phyloP scores from a whole-genome alignment of 1,284 basidiomycete species.

The Pseudomicrostroma phylloplanum region DNA sequence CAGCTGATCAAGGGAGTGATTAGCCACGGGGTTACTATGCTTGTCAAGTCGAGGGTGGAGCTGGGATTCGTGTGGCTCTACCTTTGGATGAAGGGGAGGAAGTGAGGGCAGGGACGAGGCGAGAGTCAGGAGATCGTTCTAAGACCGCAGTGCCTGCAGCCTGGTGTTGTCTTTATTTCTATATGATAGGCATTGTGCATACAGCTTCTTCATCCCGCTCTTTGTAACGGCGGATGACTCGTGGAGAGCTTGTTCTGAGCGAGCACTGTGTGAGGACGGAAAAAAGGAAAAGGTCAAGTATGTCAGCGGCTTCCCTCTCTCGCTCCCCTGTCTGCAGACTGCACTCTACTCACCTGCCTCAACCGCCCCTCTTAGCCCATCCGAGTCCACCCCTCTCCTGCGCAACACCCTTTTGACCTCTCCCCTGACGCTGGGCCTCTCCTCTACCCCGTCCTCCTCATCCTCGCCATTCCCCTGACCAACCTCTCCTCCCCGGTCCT shows the following conservation, averaged over 20 bases:
- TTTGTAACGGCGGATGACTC: neutral
- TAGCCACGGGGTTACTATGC: slow-evolving; percentile 38
- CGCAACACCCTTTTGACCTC: slow-evolving; percentile 4
- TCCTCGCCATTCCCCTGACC: neutral
- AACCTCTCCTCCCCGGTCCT: no score
- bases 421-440: neutral
- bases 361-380: slow-evolving; percentile 10
- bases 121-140: no score
- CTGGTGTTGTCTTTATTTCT: no score
- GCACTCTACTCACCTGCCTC: slow-evolving; percentile 9
- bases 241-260: slow-evolving; percentile 16
- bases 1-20: slow-evolving; percentile 41
- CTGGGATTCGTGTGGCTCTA: slow-evolving; percentile 29
- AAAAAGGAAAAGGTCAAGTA: neutral
- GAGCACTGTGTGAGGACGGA: slow-evolving; percentile 6
- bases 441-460: neutral
- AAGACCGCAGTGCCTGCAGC: no score
- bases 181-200: no score
- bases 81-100: slow-evolving; percentile 12
- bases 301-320: neutral
- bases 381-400: slow-evolving; percentile 13
- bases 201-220: no score
- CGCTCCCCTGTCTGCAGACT: neutral
- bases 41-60: slow-evolving; percentile 40
- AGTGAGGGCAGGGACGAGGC: neutral